These are phyloP conservation scores for Chamaenerion angustifolium DNA, from an alignment of 345 rosid species.

Conservation along the genomic window DNA sequence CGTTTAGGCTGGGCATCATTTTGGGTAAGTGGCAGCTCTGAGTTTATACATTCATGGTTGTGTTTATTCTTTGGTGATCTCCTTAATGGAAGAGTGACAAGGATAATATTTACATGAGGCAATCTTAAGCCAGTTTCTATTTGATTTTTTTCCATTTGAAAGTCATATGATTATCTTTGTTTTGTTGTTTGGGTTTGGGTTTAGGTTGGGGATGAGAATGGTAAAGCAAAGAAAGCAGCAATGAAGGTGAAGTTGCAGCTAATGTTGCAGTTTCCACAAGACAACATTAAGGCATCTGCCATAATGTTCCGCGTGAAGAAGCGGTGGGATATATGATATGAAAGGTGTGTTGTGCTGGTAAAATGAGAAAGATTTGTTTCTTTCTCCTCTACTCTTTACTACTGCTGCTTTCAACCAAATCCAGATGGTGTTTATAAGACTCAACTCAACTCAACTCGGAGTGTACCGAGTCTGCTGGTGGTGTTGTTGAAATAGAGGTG, in stretches of 20 bases:
- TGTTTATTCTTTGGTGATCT: too few relatives aligned
- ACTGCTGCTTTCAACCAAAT: too few relatives aligned
- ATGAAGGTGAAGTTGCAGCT: constrained; percentile 88
- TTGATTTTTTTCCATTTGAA: too few relatives aligned
- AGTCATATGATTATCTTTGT: not conserved
- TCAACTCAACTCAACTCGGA: too few relatives aligned
- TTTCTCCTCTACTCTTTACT: not conserved
- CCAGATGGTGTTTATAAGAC: too few relatives aligned
- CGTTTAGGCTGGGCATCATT: constrained; percentile 94
- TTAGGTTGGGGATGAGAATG: constrained; percentile 72
- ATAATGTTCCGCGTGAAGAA: constrained; percentile 85
- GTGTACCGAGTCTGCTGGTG: too few relatives aligned
- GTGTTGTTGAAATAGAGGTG: too few relatives aligned
- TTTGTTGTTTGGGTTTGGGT: not conserved
- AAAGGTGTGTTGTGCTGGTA: too few relatives aligned
- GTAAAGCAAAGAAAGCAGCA: constrained; percentile 65
- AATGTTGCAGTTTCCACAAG: constrained; percentile 95
- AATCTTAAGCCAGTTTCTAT: too few relatives aligned
- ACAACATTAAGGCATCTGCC: constrained; percentile 50
- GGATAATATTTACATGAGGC: too few relatives aligned
- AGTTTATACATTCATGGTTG: not conserved
- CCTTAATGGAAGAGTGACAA: too few relatives aligned
- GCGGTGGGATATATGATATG: constrained; percentile 54
- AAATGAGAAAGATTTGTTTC: not conserved
- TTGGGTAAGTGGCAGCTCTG: constrained; percentile 50